phyloP scores from a whole-genome alignment of 2,329 filamentous ascomycete genomes.

The Fusarium pseudograminearum region DNA sequence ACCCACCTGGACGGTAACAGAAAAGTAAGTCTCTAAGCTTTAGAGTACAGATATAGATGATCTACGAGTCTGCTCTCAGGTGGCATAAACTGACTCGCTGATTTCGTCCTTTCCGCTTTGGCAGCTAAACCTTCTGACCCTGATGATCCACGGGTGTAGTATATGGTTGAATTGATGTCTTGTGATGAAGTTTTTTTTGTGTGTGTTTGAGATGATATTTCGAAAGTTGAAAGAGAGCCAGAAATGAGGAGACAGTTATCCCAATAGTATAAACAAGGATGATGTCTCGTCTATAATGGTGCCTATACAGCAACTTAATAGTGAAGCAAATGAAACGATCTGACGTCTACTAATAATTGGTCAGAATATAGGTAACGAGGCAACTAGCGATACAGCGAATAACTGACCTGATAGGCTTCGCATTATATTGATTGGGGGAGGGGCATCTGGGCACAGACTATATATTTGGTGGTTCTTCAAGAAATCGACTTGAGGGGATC shows the following conservation, averaged over 20 bases:
- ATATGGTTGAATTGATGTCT: background rate
- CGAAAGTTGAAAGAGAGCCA: background rate
- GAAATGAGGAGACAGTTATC: constrained; percentile 10
- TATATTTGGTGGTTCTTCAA: background rate
- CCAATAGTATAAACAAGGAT: constrained; percentile 5
- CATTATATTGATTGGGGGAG: constrained; percentile 33
- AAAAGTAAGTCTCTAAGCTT: background rate
- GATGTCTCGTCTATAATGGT: constrained; percentile 4
- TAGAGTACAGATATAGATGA: background rate
- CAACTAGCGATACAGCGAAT: constrained; percentile 7
- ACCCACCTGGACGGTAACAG: background rate
- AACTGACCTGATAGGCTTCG: constrained; percentile 29
- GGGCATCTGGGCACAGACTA: background rate
- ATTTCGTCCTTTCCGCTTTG: background rate
- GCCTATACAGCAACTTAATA: constrained; percentile 8
- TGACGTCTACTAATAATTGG: background rate
- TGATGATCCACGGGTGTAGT: background rate
- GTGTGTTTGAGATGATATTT: background rate
- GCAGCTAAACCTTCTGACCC: background rate
- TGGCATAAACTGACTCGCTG: background rate
- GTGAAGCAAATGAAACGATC: constrained; percentile 19
- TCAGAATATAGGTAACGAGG: constrained; percentile 10
- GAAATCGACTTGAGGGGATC: background rate
- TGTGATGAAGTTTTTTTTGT: background rate
- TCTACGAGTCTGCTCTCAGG: background rate